A percentile compares a stretch with the other conserved stretches of the same genome.
phyloP scores from a whole-genome alignment of 768 basidiomycete species.

The Mycena venus region DNA sequence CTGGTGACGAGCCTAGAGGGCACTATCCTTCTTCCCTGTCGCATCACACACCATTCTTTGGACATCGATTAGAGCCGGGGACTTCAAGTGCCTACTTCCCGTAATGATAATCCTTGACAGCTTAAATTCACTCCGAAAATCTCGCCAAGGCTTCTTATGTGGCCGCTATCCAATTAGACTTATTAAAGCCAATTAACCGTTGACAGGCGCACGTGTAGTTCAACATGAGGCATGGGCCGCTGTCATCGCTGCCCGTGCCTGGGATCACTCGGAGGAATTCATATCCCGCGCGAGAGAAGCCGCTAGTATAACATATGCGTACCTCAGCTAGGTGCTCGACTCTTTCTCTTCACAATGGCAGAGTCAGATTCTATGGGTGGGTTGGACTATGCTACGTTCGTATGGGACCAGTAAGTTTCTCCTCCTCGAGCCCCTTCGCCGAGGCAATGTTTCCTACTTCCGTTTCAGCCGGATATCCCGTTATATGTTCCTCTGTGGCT shows the following conservation, averaged over 20 bases:
- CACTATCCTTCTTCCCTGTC: background rate
- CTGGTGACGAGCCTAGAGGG: background rate
- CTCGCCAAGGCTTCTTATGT: background rate
- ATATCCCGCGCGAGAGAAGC: background rate
- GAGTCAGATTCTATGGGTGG: background rate
- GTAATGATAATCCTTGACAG: background rate
- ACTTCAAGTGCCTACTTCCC: background rate
- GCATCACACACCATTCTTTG: background rate
- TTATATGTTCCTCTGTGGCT: constrained; percentile 2
- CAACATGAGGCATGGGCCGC: background rate
- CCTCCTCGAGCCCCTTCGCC: background rate
- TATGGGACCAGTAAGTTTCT: background rate
- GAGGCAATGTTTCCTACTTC: background rate
- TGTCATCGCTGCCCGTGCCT: background rate
- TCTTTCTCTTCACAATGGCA: background rate
- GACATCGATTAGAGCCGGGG: background rate
- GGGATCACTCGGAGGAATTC: background rate
- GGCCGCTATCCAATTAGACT: too few relatives aligned
- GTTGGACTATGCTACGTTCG: background rate
- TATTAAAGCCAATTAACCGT: background rate
- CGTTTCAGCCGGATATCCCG: background rate
- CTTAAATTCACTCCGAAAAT: background rate
- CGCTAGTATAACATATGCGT: background rate
- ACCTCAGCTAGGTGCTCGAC: background rate
- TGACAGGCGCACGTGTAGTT: background rate